Percentiles rank a stretch among this genome's conserved stretches.
Conservation (phyloP, 257 asterid species). For the Coffea canephora region DNA sequence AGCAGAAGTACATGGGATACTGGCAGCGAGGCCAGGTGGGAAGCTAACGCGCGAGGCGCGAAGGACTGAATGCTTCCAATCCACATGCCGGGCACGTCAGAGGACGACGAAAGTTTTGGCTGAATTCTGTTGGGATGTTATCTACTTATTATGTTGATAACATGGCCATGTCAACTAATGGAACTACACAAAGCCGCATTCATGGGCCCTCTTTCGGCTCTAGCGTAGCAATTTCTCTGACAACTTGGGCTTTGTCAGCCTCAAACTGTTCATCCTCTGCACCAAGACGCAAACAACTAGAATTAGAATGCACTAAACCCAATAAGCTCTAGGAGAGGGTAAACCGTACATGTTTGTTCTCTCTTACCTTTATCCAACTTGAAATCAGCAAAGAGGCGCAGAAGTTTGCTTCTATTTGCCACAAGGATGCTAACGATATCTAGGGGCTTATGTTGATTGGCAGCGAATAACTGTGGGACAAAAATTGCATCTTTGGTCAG, state of each 20-base stretch:
- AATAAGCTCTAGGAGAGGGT: neutral
- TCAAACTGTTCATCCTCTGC: slow-evolving; percentile 92
- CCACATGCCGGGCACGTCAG: too few species aligned
- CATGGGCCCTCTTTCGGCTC: slow-evolving; percentile 54
- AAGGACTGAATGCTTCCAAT: too few species aligned
- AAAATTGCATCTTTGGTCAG: slow-evolving; percentile 17
- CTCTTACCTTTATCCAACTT: slow-evolving; percentile 71
- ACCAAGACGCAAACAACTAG: slow-evolving; percentile 15
- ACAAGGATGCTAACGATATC: slow-evolving; percentile 75
- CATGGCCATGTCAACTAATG: slow-evolving; percentile 21
- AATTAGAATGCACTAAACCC: slow-evolving; percentile 9
- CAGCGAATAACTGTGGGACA: slow-evolving; percentile 69
- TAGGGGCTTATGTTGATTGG: slow-evolving; percentile 85
- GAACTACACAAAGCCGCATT: slow-evolving; percentile 20
- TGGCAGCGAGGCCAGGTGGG: too few species aligned
- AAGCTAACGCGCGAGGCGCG: too few species aligned
- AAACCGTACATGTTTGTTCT: neutral
- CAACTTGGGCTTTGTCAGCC: slow-evolving; percentile 87
- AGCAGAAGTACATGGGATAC: too few species aligned
- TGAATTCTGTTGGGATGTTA: too few species aligned
- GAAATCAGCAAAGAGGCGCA: slow-evolving; percentile 80
- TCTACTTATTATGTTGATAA: neutral
- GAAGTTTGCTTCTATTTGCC: slow-evolving; percentile 76
- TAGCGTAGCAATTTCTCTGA: slow-evolving; percentile 76
- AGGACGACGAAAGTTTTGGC: too few species aligned